Evolutionary conservation across 495 filamentous ascomycete genomes (phyloP).

Genomic region (Aspergillus avenaceus): DNA sequence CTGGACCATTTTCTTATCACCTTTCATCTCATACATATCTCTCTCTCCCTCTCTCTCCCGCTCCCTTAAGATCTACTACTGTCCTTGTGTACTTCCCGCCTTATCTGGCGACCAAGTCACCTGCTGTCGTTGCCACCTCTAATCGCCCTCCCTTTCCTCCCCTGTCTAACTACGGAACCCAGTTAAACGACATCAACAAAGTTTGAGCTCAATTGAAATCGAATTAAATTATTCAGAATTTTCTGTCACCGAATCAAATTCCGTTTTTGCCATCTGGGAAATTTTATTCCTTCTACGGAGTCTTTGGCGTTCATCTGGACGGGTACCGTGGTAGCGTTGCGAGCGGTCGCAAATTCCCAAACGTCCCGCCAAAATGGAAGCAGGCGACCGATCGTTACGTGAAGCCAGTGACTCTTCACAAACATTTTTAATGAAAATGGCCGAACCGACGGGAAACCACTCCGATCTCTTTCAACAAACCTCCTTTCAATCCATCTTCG

Average conservation of each 20-base stretch:
- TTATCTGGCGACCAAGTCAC: neutral
- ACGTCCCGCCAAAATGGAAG: neutral
- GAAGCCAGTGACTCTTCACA: neutral
- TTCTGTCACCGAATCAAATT: no score
- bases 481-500: conserved; percentile 22
- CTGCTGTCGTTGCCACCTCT: neutral
- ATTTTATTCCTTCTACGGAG: neutral
- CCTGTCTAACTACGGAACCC: no score
- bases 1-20: neutral
- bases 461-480: conserved; percentile 2
- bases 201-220: no score
- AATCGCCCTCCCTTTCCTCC: neutral
- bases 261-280: no score
- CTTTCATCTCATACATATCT: neutral
- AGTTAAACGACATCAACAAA: no score
- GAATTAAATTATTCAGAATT: no score
- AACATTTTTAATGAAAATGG: conserved; percentile 2
- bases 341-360: neutral
- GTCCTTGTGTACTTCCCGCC: neutral
- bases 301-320: neutral
- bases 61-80: neutral
- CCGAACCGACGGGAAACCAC: neutral
- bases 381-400: neutral
- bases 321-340: neutral
- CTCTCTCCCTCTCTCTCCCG: neutral